These are phyloP conservation scores for Fusarium azukiicola DNA, from an alignment of 2,329 filamentous ascomycete species.

Conservation along the genomic window DNA sequence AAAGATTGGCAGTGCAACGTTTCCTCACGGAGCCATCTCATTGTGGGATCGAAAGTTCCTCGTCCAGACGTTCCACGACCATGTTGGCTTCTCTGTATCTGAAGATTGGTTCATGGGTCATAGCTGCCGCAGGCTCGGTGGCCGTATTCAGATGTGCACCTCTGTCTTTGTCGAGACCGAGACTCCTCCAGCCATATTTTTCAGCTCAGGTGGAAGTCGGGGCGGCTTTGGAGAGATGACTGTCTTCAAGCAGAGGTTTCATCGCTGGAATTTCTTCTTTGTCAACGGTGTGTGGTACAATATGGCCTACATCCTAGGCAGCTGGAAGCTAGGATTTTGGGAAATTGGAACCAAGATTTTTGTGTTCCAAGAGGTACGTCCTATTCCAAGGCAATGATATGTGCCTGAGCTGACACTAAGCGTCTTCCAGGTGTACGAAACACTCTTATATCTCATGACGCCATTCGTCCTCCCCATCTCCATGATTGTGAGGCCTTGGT, in stretches of 20 bases:
- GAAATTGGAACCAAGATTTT: slow-evolving; percentile 33
- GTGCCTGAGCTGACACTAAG: neutral
- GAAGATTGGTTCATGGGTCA: slow-evolving; percentile 41
- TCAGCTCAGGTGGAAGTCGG: slow-evolving; percentile 19
- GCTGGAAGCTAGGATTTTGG: slow-evolving; percentile 32
- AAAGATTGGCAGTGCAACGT: slow-evolving; percentile 27
- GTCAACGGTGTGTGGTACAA: slow-evolving; percentile 35
- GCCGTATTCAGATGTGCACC: slow-evolving; percentile 39
- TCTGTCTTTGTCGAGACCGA: slow-evolving; percentile 38
- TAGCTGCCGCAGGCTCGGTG: slow-evolving; percentile 27
- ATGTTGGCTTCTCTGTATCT: slow-evolving; percentile 32
- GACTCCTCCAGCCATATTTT: slow-evolving; percentile 36
- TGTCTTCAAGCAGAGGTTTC: slow-evolving; percentile 36
- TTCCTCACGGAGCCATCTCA: slow-evolving; percentile 37
- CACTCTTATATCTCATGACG: slow-evolving; percentile 28
- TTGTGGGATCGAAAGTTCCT: slow-evolving; percentile 36
- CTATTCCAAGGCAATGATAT: too few species aligned
- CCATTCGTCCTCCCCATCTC: slow-evolving; percentile 36
- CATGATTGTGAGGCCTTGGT: slow-evolving; percentile 16
- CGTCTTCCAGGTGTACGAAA: slow-evolving; percentile 27
- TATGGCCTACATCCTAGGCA: slow-evolving; percentile 27
- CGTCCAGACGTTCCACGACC: slow-evolving; percentile 31
- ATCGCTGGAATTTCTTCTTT: slow-evolving; percentile 42
- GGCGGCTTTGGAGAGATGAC: slow-evolving; percentile 39
- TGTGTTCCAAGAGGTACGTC: slow-evolving; percentile 32